Percentiles rank a stretch among this genome's conserved stretches.
phyloP scores from a whole-genome alignment of 768 basidiomycete species.

The Leccinum arenicola region DNA sequence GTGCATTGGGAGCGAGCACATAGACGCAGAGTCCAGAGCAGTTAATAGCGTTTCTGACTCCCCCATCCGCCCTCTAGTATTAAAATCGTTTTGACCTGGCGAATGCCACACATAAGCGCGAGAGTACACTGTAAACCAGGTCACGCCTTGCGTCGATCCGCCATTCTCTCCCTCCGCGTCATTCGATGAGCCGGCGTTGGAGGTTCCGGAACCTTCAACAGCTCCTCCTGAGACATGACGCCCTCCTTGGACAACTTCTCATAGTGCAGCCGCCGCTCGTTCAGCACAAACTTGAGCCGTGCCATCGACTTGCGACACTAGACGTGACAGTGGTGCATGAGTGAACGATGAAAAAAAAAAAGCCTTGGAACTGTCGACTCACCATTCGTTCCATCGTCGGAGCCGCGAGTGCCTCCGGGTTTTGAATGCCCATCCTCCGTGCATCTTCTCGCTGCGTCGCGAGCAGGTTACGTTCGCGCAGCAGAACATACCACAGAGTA shows the following conservation, averaged over 20 bases:
- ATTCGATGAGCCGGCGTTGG: constrained; percentile 12
- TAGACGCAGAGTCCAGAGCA: constrained; percentile 4
- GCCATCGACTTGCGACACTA: constrained; percentile 95
- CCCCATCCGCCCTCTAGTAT: background rate
- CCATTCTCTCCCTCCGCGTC: constrained; percentile 21
- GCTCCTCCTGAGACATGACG: constrained; percentile 16
- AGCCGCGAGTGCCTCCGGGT: constrained; percentile 26
- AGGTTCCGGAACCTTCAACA: constrained; percentile 14
- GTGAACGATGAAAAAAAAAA: background rate
- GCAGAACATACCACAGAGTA: constrained; percentile 88
- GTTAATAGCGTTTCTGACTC: constrained; percentile 8
- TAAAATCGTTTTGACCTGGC: constrained; percentile 8
- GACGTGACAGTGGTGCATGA: constrained; percentile 3
- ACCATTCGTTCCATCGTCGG: constrained; percentile 44
- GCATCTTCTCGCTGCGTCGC: constrained; percentile 84
- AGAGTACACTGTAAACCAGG: background rate
- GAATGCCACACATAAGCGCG: constrained; percentile 2
- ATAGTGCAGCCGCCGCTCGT: constrained; percentile 85
- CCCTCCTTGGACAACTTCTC: constrained; percentile 37
- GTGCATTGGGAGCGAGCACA: constrained; percentile 52
- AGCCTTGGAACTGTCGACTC: no score
- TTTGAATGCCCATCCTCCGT: constrained; percentile 53
- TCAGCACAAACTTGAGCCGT: constrained; percentile 89
- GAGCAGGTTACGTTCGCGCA: constrained; percentile 87
- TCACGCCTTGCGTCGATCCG: constrained; percentile 18